Base-by-base conservation (phyloP, 2,329 filamentous ascomycete species). In the Rhynchosporium graminicola region DNA sequence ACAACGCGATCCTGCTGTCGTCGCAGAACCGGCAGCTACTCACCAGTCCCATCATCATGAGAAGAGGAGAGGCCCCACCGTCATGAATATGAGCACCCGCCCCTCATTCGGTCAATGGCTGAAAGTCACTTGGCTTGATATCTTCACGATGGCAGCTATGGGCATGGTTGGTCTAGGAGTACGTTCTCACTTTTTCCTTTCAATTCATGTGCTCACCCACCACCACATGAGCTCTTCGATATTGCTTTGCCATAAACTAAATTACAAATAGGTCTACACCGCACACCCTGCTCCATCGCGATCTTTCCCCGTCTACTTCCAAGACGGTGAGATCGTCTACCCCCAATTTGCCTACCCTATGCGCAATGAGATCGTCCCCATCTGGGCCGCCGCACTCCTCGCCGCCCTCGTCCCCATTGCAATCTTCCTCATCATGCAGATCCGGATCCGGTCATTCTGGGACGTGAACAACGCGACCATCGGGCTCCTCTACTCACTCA, bases 331-430 rank as follows among this genome's bases (percentile, higher is more conserved):
- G 71, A 79, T 91, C 47, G 86, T 91, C 51, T 83, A 87, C 67
- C 88, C 89, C 0, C 73, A 90, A 63, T 90, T 90, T 67, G 87
- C 87, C 33, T 91, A 90, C 71, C 87, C 88, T 0, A 75, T 89
- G 29, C 85, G 88, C 64, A 83, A 87, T 50, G 87, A 90, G 69
- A 88, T 90, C 70, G 75, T 91, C 6, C 88, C 89, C 29, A 90
- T 89, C 71, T 90, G 85, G 84, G 79, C 83, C 1, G 87, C 88
- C 9, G 88, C 88, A 1, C 75, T 92, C 20, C 78, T 91, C 20
- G 87, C 84, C 13, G 77, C 82, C 36, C 72, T 91, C 2, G 77
- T 91, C 29, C 88, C 89, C 8, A 87, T 91, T 69, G 73, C 79
- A 65, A 75, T 89, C 73, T 84, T 92, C 69, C 75, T 89, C 2